Evolutionary conservation across 2,329 filamentous ascomycete species (phyloP).

Genomic region (Neopestalotiopsis clavispora): DNA sequence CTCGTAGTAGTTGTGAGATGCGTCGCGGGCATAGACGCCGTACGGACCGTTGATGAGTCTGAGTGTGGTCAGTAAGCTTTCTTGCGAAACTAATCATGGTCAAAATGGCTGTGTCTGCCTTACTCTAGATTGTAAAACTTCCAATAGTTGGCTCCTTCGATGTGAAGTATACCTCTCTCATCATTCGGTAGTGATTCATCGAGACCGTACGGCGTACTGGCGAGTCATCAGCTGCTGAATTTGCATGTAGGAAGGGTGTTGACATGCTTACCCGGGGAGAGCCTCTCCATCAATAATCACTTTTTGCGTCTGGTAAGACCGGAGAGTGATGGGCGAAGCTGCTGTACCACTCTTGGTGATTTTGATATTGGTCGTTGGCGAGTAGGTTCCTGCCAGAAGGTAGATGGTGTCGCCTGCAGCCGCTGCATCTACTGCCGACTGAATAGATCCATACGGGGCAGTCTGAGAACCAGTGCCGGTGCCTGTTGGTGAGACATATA

Average conservation of each 20-base stretch:
- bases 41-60: constrained; percentile 42
- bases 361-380: constrained; percentile 51
- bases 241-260: neutral
- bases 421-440: constrained; percentile 49
- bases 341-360: constrained; percentile 48
- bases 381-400: constrained; percentile 49
- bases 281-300: constrained; percentile 52
- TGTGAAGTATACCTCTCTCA: constrained; percentile 52
- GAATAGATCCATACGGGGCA: constrained; percentile 50
- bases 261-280: constrained; percentile 31
- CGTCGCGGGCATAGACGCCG: constrained; percentile 40
- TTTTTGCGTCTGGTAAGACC: constrained; percentile 46
- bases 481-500: constrained; percentile 52
- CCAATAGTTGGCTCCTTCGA: constrained; percentile 50
- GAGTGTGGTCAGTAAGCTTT: neutral
- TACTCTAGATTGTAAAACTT: constrained; percentile 44
- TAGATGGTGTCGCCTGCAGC: constrained; percentile 51
- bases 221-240: neutral
- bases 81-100: neutral
- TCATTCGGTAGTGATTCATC: constrained; percentile 42
- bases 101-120: neutral
- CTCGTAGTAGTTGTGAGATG: constrained; percentile 43
- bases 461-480: constrained; percentile 42
- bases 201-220: constrained; percentile 44
- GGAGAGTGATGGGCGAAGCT: constrained; percentile 45